phyloP scores from a whole-genome alignment of 495 filamentous ascomycete genomes.

The Monascus purpureus region DNA sequence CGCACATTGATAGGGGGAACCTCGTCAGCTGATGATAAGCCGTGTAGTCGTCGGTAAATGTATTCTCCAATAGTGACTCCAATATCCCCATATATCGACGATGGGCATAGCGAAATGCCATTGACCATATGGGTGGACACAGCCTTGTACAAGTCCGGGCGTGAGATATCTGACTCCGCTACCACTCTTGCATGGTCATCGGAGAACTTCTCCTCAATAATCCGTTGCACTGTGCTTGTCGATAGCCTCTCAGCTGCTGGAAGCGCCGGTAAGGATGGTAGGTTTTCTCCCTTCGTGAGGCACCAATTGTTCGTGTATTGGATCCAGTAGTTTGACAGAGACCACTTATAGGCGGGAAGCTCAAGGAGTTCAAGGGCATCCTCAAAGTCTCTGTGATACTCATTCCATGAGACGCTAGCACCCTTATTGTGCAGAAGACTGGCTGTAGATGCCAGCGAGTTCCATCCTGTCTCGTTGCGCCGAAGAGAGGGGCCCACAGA shows the following conservation, averaged over 20 bases:
- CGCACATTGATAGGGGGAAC: constrained; percentile 14
- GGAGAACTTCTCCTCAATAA: constrained; percentile 6
- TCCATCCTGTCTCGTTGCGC: constrained; percentile 32
- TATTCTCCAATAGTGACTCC: constrained; percentile 15
- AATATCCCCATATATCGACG: constrained; percentile 20
- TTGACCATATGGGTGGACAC: constrained; percentile 1
- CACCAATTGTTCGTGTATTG: constrained; percentile 21
- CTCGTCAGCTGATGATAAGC: background rate
- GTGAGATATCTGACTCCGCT: background rate
- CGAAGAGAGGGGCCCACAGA: constrained; percentile 30
- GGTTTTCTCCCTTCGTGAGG: constrained; percentile 21
- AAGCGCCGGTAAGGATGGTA: background rate
- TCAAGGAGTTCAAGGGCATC: constrained; percentile 37
- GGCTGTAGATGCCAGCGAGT: constrained; percentile 38
- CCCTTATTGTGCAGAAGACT: constrained; percentile 41
- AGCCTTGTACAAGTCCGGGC: background rate
- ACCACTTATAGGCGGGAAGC: constrained; percentile 49
- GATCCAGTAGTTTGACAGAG: constrained; percentile 29
- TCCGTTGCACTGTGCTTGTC: constrained; percentile 9
- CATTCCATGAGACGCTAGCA: constrained; percentile 48
- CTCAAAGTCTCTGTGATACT: constrained; percentile 47
- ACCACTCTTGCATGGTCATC: too few relatives aligned
- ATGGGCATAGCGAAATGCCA: constrained; percentile 1
- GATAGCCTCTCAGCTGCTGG: constrained; percentile 2
- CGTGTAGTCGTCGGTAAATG: constrained; percentile 4